Percentiles rank a stretch among this genome's conserved stretches.
These are phyloP conservation scores for Tylopilus sp. DNA, from an alignment of 768 basidiomycete species.

Conservation along the genomic window DNA sequence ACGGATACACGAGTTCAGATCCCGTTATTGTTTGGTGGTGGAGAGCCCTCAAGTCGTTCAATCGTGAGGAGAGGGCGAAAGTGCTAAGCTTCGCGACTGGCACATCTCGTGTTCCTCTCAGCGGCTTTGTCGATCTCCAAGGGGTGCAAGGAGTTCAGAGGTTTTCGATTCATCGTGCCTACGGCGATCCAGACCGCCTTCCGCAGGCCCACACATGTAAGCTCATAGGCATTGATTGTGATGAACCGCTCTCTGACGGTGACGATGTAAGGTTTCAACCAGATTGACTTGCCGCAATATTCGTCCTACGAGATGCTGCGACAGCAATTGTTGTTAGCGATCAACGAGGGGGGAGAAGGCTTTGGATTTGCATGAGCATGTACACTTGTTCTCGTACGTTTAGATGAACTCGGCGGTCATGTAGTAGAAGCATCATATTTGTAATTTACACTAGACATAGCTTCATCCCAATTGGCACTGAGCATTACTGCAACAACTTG, in stretches of 20 bases:
- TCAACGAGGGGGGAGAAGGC: conserved; percentile 94
- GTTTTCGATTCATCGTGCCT: conserved; percentile 94
- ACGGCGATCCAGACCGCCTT: conserved; percentile 78
- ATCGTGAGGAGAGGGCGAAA: conserved; percentile 93
- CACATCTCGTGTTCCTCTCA: conserved; percentile 88
- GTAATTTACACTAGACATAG: conserved; percentile 31
- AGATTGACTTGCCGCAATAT: conserved; percentile 92
- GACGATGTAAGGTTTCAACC: conserved; percentile 71
- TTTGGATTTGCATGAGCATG: conserved; percentile 72
- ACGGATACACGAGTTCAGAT: conserved; percentile 82
- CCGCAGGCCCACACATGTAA: conserved; percentile 89
- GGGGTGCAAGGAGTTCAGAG: conserved; percentile 91
- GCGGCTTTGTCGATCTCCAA: conserved; percentile 93
- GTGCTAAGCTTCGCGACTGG: conserved; percentile 97
- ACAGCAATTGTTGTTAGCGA: conserved; percentile 84
- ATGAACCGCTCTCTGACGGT: conserved; percentile 13
- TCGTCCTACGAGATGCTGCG: conserved; percentile 96
- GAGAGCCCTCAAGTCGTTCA: conserved; percentile 96
- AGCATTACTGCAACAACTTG: background rate
- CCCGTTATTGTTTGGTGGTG: conserved; percentile 99
- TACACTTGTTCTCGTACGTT: conserved; percentile 2
- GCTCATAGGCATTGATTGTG: conserved; percentile 26
- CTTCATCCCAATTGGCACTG: conserved; percentile 6
- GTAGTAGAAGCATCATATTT: conserved; percentile 35
- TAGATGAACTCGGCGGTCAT: conserved; percentile 17